Evolutionary conservation across 2,329 filamentous ascomycete genomes (phyloP).

Genomic region (Trichoderma gracile): DNA sequence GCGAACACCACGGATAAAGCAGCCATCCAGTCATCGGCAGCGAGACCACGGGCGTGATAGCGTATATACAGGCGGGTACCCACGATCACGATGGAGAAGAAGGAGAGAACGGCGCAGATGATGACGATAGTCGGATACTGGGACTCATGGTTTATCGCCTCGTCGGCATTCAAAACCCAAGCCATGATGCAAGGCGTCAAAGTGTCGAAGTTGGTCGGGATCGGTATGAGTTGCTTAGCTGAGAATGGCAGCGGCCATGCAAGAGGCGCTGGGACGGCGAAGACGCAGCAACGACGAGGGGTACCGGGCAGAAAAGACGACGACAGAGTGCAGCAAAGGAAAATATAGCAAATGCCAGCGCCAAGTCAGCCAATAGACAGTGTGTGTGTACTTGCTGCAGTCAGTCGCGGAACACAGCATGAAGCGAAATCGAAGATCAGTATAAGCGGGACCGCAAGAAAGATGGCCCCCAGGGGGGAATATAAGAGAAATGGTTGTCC

Average conservation of each 20-base stretch:
- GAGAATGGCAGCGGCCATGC: not conserved
- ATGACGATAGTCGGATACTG: slow-evolving; percentile 51
- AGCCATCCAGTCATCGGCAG: slow-evolving; percentile 49
- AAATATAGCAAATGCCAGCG: not conserved
- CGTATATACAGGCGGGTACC: slow-evolving; percentile 46
- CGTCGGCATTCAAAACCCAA: slow-evolving; percentile 53
- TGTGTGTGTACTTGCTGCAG: not conserved
- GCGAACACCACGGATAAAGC: slow-evolving; percentile 47
- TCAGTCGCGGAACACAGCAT: not conserved
- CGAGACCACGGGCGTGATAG: slow-evolving; percentile 45
- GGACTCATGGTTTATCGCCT: slow-evolving; percentile 49
- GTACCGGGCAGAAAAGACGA: not conserved
- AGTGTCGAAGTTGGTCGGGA: not conserved
- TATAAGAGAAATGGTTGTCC: slow-evolving; percentile 6
- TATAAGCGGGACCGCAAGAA: slow-evolving; percentile 10
- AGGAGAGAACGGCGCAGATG: slow-evolving; percentile 49
- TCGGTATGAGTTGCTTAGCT: not conserved
- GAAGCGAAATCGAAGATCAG: slow-evolving; percentile 8
- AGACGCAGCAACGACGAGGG: not conserved
- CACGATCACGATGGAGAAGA: slow-evolving; percentile 47
- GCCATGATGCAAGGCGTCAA: slow-evolving; percentile 40
- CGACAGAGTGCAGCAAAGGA: not conserved
- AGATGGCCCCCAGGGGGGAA: not conserved
- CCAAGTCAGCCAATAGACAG: not conserved
- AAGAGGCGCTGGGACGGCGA: not conserved